A percentile compares a stretch with the other conserved stretches of the same genome.
These are phyloP conservation scores for Zygosaccharomyces gambellarensis DNA, from an alignment of 805 yeast species.

Conservation along the genomic window DNA sequence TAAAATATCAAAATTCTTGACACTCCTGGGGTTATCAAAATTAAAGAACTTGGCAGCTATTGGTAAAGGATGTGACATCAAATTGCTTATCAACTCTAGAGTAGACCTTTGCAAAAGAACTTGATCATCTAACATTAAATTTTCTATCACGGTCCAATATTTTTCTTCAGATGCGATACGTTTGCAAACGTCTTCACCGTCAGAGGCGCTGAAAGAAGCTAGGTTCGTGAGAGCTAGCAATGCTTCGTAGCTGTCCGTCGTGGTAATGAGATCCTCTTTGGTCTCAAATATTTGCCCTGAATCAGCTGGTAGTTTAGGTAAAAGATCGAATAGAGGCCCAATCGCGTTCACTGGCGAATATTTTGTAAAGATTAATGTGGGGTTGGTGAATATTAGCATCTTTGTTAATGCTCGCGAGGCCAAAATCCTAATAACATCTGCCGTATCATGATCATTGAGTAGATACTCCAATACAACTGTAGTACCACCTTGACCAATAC, in stretches of 20 bases:
- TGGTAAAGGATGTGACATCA: slow-evolving; percentile 40
- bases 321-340: slow-evolving; percentile 44
- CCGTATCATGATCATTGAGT: slow-evolving; percentile 13
- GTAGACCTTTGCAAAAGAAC: slow-evolving; percentile 51
- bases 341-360: slow-evolving; percentile 40
- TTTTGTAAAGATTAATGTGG: slow-evolving; percentile 40
- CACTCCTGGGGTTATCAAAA: slow-evolving; percentile 37
- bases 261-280: slow-evolving; percentile 18
- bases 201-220: slow-evolving; percentile 44
- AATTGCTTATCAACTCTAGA: slow-evolving; percentile 60
- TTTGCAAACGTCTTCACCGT: slow-evolving; percentile 36
- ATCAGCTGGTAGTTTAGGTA: slow-evolving; percentile 15
- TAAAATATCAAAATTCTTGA: slow-evolving; percentile 39
- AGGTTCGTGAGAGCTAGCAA: slow-evolving; percentile 65
- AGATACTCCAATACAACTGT: slow-evolving; percentile 39
- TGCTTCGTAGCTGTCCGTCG: slow-evolving; percentile 45
- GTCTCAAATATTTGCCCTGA: slow-evolving; percentile 9
- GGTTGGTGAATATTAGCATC: slow-evolving; percentile 44
- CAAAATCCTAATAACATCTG: slow-evolving; percentile 25
- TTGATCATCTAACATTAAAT: slow-evolving; percentile 42
- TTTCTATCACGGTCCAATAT: slow-evolving; percentile 46
- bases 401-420: slow-evolving; percentile 44
- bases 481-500: slow-evolving; percentile 46
- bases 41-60: slow-evolving; percentile 56
- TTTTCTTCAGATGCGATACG: slow-evolving; percentile 32